These are phyloP conservation scores for Mucor mucedo DNA, from an alignment of 371 early-diverging fungal genomes.

Conservation along the genomic window DNA sequence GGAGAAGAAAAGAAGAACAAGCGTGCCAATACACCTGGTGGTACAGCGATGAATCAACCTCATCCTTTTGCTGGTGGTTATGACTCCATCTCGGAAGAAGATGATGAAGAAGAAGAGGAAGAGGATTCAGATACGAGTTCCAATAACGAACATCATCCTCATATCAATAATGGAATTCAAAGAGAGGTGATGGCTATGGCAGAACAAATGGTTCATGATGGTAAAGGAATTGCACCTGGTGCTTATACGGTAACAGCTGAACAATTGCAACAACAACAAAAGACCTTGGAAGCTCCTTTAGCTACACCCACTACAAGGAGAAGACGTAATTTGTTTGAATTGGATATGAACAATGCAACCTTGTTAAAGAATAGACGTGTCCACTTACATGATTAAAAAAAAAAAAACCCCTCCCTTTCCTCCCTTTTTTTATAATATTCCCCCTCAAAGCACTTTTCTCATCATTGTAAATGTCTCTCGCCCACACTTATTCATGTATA, in stretches of 20 bases:
- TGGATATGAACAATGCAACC: slow-evolving; percentile 57
- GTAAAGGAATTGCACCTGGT: slow-evolving; percentile 34
- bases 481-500: background rate
- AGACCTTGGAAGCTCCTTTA: slow-evolving; percentile 11
- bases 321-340: slow-evolving; percentile 50
- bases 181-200: slow-evolving; percentile 34
- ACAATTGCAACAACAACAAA: slow-evolving; percentile 6
- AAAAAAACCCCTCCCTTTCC: background rate
- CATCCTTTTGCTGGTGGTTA: slow-evolving; percentile 21
- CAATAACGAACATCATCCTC: background rate
- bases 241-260: slow-evolving; percentile 21
- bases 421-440: background rate
- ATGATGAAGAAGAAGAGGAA: slow-evolving; percentile 28
- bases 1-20: slow-evolving; percentile 56
- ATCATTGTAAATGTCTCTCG: background rate
- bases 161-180: slow-evolving; percentile 22
- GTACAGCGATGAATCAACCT: background rate
- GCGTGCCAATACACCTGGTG: slow-evolving; percentile 7
- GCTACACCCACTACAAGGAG: slow-evolving; percentile 35
- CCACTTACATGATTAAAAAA: background rate
- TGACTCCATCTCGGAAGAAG: slow-evolving; percentile 34
- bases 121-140: slow-evolving; percentile 11
- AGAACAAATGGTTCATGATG: slow-evolving; percentile 33
- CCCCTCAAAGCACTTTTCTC: background rate
- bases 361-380: slow-evolving; percentile 49